phyloP scores from a whole-genome alignment of 176 grass and related monocot genomes.

The Dendrocalamus sinicus region DNA sequence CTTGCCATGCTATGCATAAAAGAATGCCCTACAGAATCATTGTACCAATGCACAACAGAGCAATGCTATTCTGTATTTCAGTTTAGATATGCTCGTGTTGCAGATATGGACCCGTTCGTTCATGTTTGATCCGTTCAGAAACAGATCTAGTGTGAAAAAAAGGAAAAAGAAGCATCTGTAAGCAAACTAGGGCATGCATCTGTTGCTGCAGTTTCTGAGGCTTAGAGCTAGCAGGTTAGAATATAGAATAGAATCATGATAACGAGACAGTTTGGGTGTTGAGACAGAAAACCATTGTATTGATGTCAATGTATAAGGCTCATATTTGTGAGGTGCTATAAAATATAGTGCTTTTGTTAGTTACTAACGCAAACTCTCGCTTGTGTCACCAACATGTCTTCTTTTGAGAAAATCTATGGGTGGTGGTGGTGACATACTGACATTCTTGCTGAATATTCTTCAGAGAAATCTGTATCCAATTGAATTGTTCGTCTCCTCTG shows the following conservation, averaged over 20 bases:
- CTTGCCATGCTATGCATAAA: not conserved
- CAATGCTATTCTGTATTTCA: not conserved
- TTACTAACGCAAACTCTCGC: not conserved
- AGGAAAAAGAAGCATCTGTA: not conserved
- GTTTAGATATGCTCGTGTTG: constrained; percentile 3
- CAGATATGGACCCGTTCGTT: not conserved
- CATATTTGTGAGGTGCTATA: constrained; percentile 33
- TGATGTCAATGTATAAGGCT: constrained; percentile 42
- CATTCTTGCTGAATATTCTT: constrained; percentile 32
- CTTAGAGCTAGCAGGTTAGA: constrained; percentile 37
- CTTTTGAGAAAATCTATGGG: constrained; percentile 9
- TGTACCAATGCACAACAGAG: not conserved
- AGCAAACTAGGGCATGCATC: constrained; percentile 25
- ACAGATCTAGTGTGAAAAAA: not conserved
- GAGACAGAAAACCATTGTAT: not conserved
- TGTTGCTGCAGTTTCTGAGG: constrained; percentile 37
- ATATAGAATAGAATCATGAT: constrained; percentile 44
- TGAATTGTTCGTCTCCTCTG: not conserved
- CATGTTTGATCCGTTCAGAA: not conserved
- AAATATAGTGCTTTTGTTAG: constrained; percentile 38
- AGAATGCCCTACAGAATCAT: not conserved
- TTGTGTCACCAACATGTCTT: not conserved
- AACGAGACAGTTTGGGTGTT: not conserved
- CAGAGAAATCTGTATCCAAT: not conserved
- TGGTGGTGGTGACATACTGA: not conserved